Evolutionary conservation across 2,329 filamentous ascomycete genomes (phyloP), one percentile per base, ranked within the genome.

Genomic region (Myriosclerotinia scirpicola): DNA sequence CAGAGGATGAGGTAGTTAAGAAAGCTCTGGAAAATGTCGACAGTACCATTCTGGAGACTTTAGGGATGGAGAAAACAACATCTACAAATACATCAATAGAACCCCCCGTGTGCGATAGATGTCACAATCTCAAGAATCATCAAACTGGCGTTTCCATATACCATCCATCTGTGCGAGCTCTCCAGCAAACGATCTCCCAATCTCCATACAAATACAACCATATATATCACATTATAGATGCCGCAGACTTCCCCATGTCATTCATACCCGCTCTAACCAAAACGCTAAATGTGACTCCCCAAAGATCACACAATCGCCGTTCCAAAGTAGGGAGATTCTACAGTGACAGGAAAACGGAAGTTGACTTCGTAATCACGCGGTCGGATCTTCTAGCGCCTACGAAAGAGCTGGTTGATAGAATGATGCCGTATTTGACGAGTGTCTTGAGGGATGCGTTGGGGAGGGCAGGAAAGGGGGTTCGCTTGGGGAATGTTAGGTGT

Each of bases 231-330:
- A 84, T 99, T 36, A 81, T 99, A 30, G 95, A 99, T 75, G 94
- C 95, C 3, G 95, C 93, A 68, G 95, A 99, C 78, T 98, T 99
- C 71, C 95, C 95, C 26, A 91, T 99, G 85, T 97, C 95, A 1
- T 80, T 99, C 17, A 83, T 98, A 5, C 91, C 92, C 0, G 86
- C 88, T 54, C 85, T 99, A 12, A 85, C 90, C 68, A 81, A 85
- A 9, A 81, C 92, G 0, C 82, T 97, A 1, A 82, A 88, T 44
- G 81, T 93, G 12, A 88, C 91, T 68, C 87, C 89, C 9, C 82
- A 95, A 64, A 88, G 94, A 66, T 90, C 91, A 0, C 85, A 86
- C 69, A 98, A 97, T 75, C 87, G 94, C 60, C 87, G 94, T 61
- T 88, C 92, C 0, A 87, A 87, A 65, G 81, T 83, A 8, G 83